Evolutionary conservation across 768 basidiomycete species (phyloP).

Genomic region (Hypholoma fasciculare): DNA sequence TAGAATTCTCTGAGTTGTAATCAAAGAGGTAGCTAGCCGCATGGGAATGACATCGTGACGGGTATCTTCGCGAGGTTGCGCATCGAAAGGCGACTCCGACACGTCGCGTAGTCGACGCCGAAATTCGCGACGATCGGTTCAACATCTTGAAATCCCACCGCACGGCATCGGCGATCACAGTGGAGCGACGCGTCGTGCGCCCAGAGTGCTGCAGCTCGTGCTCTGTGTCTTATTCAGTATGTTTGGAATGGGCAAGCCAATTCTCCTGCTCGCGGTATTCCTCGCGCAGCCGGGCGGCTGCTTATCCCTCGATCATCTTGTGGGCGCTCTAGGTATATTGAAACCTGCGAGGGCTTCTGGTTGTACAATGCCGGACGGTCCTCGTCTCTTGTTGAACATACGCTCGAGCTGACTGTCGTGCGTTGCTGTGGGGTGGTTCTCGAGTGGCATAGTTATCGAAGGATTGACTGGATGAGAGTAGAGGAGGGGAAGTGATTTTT

Average conservation of each 20-base stretch:
- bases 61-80: conserved; percentile 87
- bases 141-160: conserved; percentile 95
- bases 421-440: conserved; percentile 28
- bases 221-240: conserved; percentile 61
- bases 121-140: conserved; percentile 95
- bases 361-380: conserved; percentile 36
- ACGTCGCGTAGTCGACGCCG: conserved; percentile 87
- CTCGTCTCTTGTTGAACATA: conserved; percentile 32
- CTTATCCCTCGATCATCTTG: conserved; percentile 51
- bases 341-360: conserved; percentile 46
- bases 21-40: conserved; percentile 65
- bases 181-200: conserved; percentile 73
- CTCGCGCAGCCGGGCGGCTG: conserved; percentile 50
- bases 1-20: conserved; percentile 81
- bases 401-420: conserved; percentile 50
- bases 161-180: conserved; percentile 84
- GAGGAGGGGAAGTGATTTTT: background rate
- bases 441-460: conserved; percentile 37
- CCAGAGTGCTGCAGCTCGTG: conserved; percentile 40
- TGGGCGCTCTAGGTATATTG: conserved; percentile 56
- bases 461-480: conserved; percentile 41
- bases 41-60: conserved; percentile 80
- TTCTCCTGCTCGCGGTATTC: conserved; percentile 69
- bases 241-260: conserved; percentile 73
- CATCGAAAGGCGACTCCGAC: conserved; percentile 84